phyloP scores from a whole-genome alignment of 805 yeast genomes.

The Metschnikowia dekortorum region DNA sequence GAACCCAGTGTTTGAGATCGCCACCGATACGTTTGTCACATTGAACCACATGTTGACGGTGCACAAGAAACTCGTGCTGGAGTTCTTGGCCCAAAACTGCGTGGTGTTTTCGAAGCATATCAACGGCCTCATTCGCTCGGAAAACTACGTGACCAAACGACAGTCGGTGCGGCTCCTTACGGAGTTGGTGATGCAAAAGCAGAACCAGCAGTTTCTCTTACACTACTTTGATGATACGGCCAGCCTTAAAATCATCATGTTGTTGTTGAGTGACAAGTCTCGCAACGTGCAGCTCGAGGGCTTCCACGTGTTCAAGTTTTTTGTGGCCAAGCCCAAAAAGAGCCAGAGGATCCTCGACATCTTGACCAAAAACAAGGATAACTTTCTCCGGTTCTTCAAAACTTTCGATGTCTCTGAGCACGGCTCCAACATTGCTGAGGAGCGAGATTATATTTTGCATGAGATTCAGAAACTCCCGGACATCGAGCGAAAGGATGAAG shows the following conservation, averaged over 20 bases:
- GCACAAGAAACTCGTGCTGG: conserved; percentile 66
- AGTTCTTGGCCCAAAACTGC: conserved; percentile 59
- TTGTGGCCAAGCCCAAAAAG: conserved; percentile 94
- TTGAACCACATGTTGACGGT: conserved; percentile 62
- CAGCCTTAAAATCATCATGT: conserved; percentile 83
- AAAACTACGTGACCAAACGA: conserved; percentile 87
- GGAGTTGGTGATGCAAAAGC: conserved; percentile 64
- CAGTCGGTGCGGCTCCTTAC: conserved; percentile 78
- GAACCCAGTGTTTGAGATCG: conserved; percentile 76
- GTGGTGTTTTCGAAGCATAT: conserved; percentile 56
- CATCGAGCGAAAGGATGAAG: conserved; percentile 30
- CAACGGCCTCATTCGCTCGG: conserved; percentile 66
- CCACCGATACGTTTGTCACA: conserved; percentile 85
- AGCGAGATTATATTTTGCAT: conserved; percentile 72
- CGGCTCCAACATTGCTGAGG: conserved; percentile 66
- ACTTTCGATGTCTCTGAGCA: conserved; percentile 61
- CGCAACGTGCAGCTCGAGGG: conserved; percentile 87
- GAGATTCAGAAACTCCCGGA: conserved; percentile 72
- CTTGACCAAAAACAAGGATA: conserved; percentile 75
- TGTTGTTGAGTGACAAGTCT: conserved; percentile 79
- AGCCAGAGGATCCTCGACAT: conserved; percentile 76
- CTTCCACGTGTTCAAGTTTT: conserved; percentile 88
- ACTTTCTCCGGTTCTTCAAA: conserved; percentile 64
- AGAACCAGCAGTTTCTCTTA: conserved; percentile 69
- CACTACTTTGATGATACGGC: conserved; percentile 75